Evolutionary conservation across 805 yeast genomes (phyloP), one percentile per base, ranked within the genome.

Genomic region (Isabelozyma pseudorhagii): DNA sequence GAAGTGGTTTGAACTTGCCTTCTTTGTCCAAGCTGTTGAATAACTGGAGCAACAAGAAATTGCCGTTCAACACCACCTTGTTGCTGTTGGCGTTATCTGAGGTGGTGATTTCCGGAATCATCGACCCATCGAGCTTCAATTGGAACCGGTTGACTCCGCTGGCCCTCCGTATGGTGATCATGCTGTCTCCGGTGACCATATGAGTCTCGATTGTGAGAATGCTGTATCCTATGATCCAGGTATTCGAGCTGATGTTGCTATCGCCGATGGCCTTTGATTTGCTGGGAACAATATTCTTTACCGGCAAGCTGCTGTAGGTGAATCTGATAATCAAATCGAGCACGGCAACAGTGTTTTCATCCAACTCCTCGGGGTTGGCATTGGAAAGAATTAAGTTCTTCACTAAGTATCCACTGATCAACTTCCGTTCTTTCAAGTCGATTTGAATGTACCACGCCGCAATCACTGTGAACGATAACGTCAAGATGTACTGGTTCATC

Each of bases 371-470:
- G 15, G 54, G 54, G 15, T 66, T 51, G 4, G 62, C 54, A 8
- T 64, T 53, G 21, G 66, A 68, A 2, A 68, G 56, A 3, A 80
- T 67, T 47, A 89, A 62, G 53, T 81, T 83, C 49, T 81, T 78
- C 38, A 83, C 74, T 10, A 90, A 74, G 58, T 81, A 90, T 2
- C 89, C 77, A 1, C 87, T 80, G 38, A 89, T 58, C 38, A 75
- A 72, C 45, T 77, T 75, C 41, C 96, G 74, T 45, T 83, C 84
- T n/a, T 67, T 68, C 51, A 84, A 51, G 14, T 76, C 75, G 61
- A 89, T 77, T 49, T 84, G 80, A 56, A 89, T 66, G 54, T 84
- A 89, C 92, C 96, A 87, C 41, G 78, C 75, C 1, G 85, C 71
- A 25, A 90, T 80, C 3, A 88, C 87, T 44, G 75, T 77, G 60